A percentile compares a stretch with the other conserved stretches of the same genome.
phyloP scores from a whole-genome alignment of 257 asterid genomes.

The Asclepias syriaca region DNA sequence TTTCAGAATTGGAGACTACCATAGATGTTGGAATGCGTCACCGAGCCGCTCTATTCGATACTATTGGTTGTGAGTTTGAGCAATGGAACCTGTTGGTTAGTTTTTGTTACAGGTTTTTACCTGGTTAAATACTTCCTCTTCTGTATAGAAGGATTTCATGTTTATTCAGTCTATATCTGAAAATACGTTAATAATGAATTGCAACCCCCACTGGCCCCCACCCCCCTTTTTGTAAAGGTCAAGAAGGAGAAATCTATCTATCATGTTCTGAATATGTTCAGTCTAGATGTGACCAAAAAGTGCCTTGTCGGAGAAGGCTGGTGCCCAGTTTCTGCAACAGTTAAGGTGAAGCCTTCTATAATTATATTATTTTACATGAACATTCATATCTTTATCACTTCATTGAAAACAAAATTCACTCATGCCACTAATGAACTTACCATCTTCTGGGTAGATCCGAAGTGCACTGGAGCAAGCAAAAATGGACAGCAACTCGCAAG shows the following conservation, averaged over 20 bases:
- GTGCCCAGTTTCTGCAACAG: constrained; percentile 58
- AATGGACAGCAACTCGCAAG: constrained; percentile 42
- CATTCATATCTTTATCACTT: not conserved
- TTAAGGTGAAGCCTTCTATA: constrained; percentile 30
- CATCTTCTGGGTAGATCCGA: constrained; percentile 38
- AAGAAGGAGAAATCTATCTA: constrained; percentile 46
- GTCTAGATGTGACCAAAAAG: constrained; percentile 54
- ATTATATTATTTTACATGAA: not conserved
- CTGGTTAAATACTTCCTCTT: not conserved
- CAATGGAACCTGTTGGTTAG: constrained; percentile 59
- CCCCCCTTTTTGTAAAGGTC: constrained; percentile 30
- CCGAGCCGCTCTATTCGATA: constrained; percentile 37
- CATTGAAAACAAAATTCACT: not conserved
- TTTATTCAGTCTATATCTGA: not conserved
- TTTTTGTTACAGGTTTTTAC: not conserved
- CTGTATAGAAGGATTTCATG: not conserved
- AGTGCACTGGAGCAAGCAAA: constrained; percentile 42
- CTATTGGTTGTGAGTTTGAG: constrained; percentile 44
- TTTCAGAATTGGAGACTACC: constrained; percentile 58
- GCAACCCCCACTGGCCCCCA: not conserved
- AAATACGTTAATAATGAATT: constrained; percentile 4
- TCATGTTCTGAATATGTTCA: constrained; percentile 58
- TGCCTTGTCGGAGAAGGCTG: constrained; percentile 76
- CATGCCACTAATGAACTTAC: constrained; percentile 9
- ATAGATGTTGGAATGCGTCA: constrained; percentile 49